Evolutionary conservation across 2,329 filamentous ascomycete genomes (phyloP).

Genomic region (Bimuria novae-zelandiae): DNA sequence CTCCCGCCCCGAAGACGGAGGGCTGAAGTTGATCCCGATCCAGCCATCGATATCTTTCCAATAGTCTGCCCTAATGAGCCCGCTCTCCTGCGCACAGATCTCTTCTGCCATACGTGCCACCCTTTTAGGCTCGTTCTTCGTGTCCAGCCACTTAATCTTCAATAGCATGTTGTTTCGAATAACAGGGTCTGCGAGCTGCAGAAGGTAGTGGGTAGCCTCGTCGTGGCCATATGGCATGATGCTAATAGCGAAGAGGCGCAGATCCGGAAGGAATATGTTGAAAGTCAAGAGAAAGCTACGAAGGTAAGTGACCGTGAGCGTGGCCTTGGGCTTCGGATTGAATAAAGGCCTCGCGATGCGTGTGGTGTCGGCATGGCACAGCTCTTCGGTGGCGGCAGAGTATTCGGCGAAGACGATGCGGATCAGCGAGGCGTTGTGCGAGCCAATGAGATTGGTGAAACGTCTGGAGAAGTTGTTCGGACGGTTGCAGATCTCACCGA

Average conservation of each 20-base stretch:
- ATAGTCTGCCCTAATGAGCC: slow-evolving; percentile 4
- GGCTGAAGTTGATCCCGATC: slow-evolving; percentile 4
- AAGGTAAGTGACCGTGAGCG: slow-evolving; percentile 6
- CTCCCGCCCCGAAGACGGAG: slow-evolving; percentile 4
- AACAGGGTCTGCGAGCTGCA: not conserved
- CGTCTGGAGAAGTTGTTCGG: slow-evolving; percentile 8
- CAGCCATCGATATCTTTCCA: slow-evolving; percentile 2
- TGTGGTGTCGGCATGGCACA: not conserved
- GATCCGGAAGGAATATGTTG: slow-evolving; percentile 10
- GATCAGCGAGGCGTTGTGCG: slow-evolving; percentile 13
- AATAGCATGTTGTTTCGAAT: not conserved
- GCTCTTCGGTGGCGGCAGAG: slow-evolving; percentile 18
- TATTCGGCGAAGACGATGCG: slow-evolving; percentile 19
- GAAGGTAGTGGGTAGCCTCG: slow-evolving; percentile 5
- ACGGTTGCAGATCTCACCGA: slow-evolving; percentile 15
- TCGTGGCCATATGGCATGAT: slow-evolving; percentile 18
- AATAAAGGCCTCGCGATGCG: not conserved
- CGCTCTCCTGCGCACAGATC: slow-evolving; percentile 13
- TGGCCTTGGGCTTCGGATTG: not conserved
- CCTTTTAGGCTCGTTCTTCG: slow-evolving; percentile 11
- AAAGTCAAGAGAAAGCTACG: slow-evolving; percentile 1
- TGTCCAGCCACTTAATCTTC: slow-evolving; percentile 10
- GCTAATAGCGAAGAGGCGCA: slow-evolving; percentile 19
- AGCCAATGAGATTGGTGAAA: slow-evolving; percentile 4
- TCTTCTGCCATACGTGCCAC: slow-evolving; percentile 7